Evolutionary conservation across 495 filamentous ascomycete genomes (phyloP), one percentile per base, ranked within the genome.

Genomic region (Clavariopsis aquatica): DNA sequence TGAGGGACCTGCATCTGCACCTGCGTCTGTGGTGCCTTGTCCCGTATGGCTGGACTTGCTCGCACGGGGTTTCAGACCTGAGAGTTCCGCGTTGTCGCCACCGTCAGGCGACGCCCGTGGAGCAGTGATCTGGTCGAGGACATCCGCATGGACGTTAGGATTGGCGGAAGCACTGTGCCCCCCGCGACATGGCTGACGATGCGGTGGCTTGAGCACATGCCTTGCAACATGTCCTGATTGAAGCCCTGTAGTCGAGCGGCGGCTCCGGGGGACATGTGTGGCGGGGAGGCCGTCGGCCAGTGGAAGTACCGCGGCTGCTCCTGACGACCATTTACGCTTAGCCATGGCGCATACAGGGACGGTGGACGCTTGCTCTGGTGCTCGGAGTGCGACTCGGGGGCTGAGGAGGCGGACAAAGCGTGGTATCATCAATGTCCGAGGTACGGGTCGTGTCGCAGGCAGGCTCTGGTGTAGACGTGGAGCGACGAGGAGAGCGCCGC

Each of bases 241-340:
- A 46, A 60, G 58, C n/a, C 4, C 38, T 7, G 63, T 60, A 0
- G 41, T 24, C 9, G 51, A 49, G 52, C 34, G 62, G 43, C 29
- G 51, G 26, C 10, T 8, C 31, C 49, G 56, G n/a, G 57, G 57
- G 12, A 57, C 27, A 43, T 63, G 41, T 52, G 49, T 10, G 49
- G 36, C 5, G 28, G 31, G 36, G 10, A 47, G 47, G 34, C 31
- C 28, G 4, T 49, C 60, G 26, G 52, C 20, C 17, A 31, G 10
- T 12, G 53, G 26, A 27, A 55, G 15, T 19, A 51, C 56, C 19
- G 60, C 41, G 59, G 68, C 53, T 43, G 36, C 23, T 46, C 28
- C 38, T 38, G 31, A 55, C n/a, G 68, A 65, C 46, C 64, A 49
- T 53, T 71, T 71, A 43, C 68, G 68, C 59, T 67, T 67, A 54